A percentile compares a stretch with the other conserved stretches of the same genome.
Conservation (phyloP, 352 stramenopile genomes). For the Pythium brassicae region DNA sequence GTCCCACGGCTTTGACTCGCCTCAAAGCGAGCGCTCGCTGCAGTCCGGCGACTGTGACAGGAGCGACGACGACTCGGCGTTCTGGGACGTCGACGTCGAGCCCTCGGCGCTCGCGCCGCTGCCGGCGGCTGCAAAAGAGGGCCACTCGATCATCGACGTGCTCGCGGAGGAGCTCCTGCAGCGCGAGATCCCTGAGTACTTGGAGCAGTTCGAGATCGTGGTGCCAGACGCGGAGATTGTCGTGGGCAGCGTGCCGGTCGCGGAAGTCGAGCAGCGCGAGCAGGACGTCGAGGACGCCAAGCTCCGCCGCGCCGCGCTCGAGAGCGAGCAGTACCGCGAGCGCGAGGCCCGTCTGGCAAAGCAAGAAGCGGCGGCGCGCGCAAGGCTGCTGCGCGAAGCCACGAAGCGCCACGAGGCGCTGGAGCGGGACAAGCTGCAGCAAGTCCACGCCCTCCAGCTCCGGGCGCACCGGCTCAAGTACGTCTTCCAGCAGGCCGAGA, state of each 20-base stretch:
- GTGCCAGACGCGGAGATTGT: constrained; percentile 63
- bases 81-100: constrained; percentile 35
- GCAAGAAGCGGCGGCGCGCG: constrained; percentile 32
- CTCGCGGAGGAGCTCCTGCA: constrained; percentile 36
- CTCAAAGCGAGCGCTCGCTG: constrained; percentile 2
- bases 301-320: constrained; percentile 41
- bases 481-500: constrained; percentile 72
- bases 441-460: constrained; percentile 32
- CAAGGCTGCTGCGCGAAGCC: constrained; percentile 36
- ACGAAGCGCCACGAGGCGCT: constrained; percentile 33
- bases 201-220: constrained; percentile 65
- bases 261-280: constrained; percentile 59
- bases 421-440: constrained; percentile 37
- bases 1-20: not conserved
- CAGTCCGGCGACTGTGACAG: not conserved
- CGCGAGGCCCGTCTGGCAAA: constrained; percentile 41
- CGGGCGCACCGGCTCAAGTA: constrained; percentile 49
- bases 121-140: constrained; percentile 6
- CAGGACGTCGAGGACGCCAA: constrained; percentile 49
- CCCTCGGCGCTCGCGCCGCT: not conserved
- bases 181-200: constrained; percentile 44
- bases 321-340: constrained; percentile 43
- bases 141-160: constrained; percentile 48
- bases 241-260: constrained; percentile 48
- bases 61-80: constrained; percentile 12